phyloP scores from a whole-genome alignment of 371 early-diverging fungal species.

The Mucor mucedo region DNA sequence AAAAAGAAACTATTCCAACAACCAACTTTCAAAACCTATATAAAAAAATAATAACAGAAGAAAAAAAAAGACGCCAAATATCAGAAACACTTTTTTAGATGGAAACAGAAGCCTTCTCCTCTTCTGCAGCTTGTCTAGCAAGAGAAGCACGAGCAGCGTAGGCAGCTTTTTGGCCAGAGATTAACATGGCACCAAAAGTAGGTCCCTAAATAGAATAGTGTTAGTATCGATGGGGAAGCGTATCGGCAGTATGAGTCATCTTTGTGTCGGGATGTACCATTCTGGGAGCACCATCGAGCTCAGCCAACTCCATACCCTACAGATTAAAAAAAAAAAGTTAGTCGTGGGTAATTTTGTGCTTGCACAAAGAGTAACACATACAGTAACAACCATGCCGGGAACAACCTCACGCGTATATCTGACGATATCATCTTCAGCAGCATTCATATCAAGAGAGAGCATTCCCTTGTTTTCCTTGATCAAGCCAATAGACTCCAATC shows the following conservation, averaged over 20 bases:
- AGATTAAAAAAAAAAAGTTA: background rate
- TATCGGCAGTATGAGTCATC: background rate
- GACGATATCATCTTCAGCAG: slow-evolving; percentile 76
- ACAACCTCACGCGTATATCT: slow-evolving; percentile 73
- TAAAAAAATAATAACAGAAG: slow-evolving; percentile 21
- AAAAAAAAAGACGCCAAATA: slow-evolving; percentile 27
- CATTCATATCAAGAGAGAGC: slow-evolving; percentile 75
- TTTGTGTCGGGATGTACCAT: slow-evolving; percentile 40
- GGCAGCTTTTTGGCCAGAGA: slow-evolving; percentile 75
- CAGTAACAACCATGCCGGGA: slow-evolving; percentile 72
- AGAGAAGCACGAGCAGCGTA: slow-evolving; percentile 58
- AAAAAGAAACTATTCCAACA: slow-evolving; percentile 11
- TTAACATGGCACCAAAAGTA: slow-evolving; percentile 78
- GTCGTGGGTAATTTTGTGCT: background rate
- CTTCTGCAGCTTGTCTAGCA: slow-evolving; percentile 37
- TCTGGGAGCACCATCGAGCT: slow-evolving; percentile 63
- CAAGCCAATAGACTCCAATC: slow-evolving; percentile 68
- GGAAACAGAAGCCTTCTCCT: slow-evolving; percentile 13
- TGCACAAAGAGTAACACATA: background rate
- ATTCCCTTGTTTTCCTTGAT: slow-evolving; percentile 67
- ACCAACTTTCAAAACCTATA: slow-evolving; percentile 17
- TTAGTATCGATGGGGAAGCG: background rate
- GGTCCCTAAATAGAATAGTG: slow-evolving; percentile 47
- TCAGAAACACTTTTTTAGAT: slow-evolving; percentile 10
- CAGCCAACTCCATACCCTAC: slow-evolving; percentile 72